These are phyloP conservation scores for Mortierella sp. DNA, from an alignment of 371 early-diverging fungal genomes.

Conservation along the genomic window DNA sequence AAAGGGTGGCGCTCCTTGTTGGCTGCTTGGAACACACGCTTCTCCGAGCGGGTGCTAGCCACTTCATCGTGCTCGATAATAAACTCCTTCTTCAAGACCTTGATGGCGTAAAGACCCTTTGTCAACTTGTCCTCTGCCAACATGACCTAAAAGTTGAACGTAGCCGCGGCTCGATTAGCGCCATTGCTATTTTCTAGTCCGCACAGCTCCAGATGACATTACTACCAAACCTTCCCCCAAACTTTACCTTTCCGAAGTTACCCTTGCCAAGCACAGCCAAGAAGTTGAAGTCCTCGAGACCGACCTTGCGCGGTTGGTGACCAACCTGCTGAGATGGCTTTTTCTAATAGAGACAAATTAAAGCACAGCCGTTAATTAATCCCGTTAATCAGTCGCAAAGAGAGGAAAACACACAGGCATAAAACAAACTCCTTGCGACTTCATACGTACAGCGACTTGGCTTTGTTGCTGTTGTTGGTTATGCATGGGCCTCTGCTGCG, in stretches of 20 bases:
- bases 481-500: conserved; percentile 18
- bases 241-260: conserved; percentile 96
- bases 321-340: conserved; percentile 33
- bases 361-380: background rate
- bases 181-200: background rate
- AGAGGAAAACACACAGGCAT: background rate
- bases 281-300: conserved; percentile 88
- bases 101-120: conserved; percentile 92
- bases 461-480: conserved; percentile 16
- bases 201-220: background rate
- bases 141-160: conserved; percentile 77
- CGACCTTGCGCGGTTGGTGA: conserved; percentile 60
- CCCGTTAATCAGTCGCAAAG: background rate
- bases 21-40: conserved; percentile 92
- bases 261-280: conserved; percentile 96
- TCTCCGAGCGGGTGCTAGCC: conserved; percentile 91
- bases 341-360: background rate
- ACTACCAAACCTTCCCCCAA: background rate
- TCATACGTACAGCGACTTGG: conserved; percentile 21
- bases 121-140: conserved; percentile 90
- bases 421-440: background rate
- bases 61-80: conserved; percentile 95
- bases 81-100: conserved; percentile 97
- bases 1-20: conserved; percentile 94
- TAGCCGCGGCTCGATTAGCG: background rate